Evolutionary conservation across 768 basidiomycete genomes (phyloP), one percentile per base, ranked within the genome.

Genomic region (Ramaria sp.): DNA sequence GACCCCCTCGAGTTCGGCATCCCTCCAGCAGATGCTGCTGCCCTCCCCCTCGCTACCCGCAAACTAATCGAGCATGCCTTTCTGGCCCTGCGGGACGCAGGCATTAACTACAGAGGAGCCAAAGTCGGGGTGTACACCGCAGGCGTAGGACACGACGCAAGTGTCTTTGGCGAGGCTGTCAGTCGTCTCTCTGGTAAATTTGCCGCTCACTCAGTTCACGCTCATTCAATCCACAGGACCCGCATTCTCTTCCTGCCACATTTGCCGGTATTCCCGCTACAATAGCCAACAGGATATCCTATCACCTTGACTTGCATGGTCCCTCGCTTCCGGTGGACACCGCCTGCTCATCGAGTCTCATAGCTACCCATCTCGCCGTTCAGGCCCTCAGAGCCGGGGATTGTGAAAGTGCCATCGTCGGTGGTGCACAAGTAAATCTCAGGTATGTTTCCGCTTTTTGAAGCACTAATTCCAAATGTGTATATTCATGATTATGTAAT

Each of bases 261-360:
- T 70, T 76, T 45, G 69, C 69, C 9, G 67, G 64, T 9, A 59
- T 62, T 38, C 69, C 72, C 10, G 60, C 65, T 9, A 71, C 69
- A 65, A 64, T 75, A 4, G 72, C 75, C 19, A 76, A 75, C 63
- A 64, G 67, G 34, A 64, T 76, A 38, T 73, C 75, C 0, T 73
- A 76, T 59, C 64, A 64, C 0, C 65, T 72, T 42, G 70, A 73
- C 51, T 57, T 73, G 20, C 69, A 65, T 0, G 78, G 78, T 13
- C 79, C 79, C 12, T 80, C 79, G 3, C 58, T 79, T 34, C 74
- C 77, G 5, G 61, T 73, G 0, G 78, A 80, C 58, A 78, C 75
- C 0, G 76, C 76, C 1, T 80, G 79, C 60, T 78, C 75, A 38
- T 78, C 77, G n/a, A 71, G 69, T 15, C 63, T 75, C n/a, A 72